These are phyloP conservation scores for Amphirosellinia nigrospora DNA, from an alignment of 495 filamentous ascomycete species.

Conservation along the genomic window DNA sequence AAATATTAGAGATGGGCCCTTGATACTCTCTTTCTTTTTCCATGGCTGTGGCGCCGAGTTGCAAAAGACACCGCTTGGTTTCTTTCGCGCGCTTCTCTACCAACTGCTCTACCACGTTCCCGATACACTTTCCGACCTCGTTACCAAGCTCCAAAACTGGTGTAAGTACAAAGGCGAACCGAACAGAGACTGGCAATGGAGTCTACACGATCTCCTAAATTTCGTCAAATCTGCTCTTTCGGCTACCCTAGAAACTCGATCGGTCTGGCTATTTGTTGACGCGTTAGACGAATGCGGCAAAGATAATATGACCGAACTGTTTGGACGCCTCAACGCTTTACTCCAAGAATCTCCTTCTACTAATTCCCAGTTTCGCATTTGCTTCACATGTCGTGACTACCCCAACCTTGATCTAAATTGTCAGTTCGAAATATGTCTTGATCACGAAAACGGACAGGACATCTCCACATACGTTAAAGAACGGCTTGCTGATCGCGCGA, in stretches of 20 bases:
- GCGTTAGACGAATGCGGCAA: not conserved
- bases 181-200: not conserved
- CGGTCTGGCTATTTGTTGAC: not conserved
- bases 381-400: not conserved
- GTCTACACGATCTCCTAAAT: not conserved
- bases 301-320: not conserved
- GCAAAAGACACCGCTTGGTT: not conserved
- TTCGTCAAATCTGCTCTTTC: not conserved
- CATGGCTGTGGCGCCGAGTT: not conserved
- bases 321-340: not conserved
- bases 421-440: not conserved
- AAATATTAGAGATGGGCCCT: not conserved
- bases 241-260: not conserved
- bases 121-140: not conserved
- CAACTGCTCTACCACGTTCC: not conserved
- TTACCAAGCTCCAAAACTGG: not conserved
- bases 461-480: not conserved
- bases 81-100: not conserved
- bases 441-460: not conserved
- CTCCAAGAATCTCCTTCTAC: not conserved
- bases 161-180: not conserved
- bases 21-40: not conserved
- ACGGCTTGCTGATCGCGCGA: not conserved
- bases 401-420: not conserved
- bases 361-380: not conserved